phyloP scores from a whole-genome alignment of 768 basidiomycete species.

The Pulveroboletus ravenelii region DNA sequence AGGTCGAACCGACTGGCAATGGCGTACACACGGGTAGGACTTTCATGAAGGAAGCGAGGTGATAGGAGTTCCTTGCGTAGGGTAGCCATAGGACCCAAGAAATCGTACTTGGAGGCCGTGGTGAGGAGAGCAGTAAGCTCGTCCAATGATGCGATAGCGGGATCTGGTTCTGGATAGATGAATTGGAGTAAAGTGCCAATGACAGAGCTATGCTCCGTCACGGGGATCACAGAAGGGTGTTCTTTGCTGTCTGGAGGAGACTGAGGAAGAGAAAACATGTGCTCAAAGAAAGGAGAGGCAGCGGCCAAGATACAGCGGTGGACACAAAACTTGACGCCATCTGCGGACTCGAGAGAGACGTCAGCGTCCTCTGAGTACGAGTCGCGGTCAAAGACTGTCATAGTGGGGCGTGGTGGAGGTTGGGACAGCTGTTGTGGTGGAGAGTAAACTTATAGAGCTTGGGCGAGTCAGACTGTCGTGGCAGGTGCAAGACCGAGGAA shows the following conservation, averaged over 20 bases:
- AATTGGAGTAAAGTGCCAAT: constrained; percentile 52
- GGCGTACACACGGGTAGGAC: constrained; percentile 63
- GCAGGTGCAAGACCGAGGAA: not conserved
- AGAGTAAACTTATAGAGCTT: constrained; percentile 20
- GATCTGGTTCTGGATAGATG: constrained; percentile 59
- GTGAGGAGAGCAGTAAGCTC: constrained; percentile 47
- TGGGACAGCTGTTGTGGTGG: not conserved
- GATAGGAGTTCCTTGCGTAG: constrained; percentile 53
- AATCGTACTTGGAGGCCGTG: constrained; percentile 63
- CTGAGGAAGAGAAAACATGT: constrained; percentile 67
- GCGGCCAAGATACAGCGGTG: constrained; percentile 58
- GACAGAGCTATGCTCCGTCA: constrained; percentile 45
- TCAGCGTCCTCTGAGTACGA: constrained; percentile 51
- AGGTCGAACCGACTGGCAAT: constrained; percentile 64
- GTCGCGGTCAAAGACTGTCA: constrained; percentile 29
- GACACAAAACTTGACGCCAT: constrained; percentile 48
- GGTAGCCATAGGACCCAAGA: constrained; percentile 39
- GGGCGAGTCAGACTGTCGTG: constrained; percentile 5
- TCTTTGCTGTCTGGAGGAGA: constrained; percentile 26
- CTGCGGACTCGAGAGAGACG: constrained; percentile 44
- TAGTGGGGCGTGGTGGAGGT: constrained; percentile 6
- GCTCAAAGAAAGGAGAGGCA: constrained; percentile 64
- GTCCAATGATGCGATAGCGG: constrained; percentile 47
- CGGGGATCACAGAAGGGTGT: constrained; percentile 44
- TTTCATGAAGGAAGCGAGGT: constrained; percentile 41